A percentile compares a stretch with the other conserved stretches of the same genome.
Evolutionary conservation across 2,329 filamentous ascomycete genomes (phyloP).

Genomic region (Penicillium oxalicum): DNA sequence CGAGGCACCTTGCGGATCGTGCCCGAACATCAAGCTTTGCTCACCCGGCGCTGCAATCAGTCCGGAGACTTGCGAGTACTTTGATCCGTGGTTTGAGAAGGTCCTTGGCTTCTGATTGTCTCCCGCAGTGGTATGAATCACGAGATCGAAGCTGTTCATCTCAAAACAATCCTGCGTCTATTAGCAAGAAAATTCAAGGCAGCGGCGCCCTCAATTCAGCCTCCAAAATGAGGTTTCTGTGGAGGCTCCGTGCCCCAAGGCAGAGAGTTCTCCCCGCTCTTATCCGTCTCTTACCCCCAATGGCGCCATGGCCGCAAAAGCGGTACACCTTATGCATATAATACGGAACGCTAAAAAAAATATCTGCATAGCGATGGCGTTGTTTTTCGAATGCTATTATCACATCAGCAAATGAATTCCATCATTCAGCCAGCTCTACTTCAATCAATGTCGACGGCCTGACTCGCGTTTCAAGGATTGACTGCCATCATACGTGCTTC

Average conservation of each 20-base stretch:
- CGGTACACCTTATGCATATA: slow-evolving; percentile 18
- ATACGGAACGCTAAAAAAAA: slow-evolving; percentile 13
- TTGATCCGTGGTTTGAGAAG: slow-evolving; percentile 68
- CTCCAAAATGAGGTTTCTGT: no score
- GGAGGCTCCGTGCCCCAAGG: no score
- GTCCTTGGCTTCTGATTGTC: slow-evolving; percentile 30
- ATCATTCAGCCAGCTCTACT: no score
- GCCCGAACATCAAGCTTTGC: slow-evolving; percentile 89
- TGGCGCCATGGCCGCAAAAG: slow-evolving; percentile 10
- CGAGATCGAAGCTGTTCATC: no score
- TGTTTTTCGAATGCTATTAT: slow-evolving; percentile 26
- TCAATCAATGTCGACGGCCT: no score
- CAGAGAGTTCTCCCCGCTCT: slow-evolving; percentile 1
- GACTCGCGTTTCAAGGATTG: no score
- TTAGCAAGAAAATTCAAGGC: no score
- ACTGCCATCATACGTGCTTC: no score
- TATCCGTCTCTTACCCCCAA: background rate
- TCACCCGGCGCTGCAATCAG: slow-evolving; percentile 86
- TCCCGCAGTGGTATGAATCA: background rate
- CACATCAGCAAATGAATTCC: background rate
- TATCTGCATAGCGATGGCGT: slow-evolving; percentile 37
- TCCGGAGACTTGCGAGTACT: slow-evolving; percentile 86
- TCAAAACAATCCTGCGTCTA: no score
- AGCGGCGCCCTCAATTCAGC: no score
- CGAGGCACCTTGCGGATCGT: slow-evolving; percentile 83